Evolutionary conservation across 2,329 filamentous ascomycete species (phyloP).

Genomic region (Lasiodiplodia gonubiensis): DNA sequence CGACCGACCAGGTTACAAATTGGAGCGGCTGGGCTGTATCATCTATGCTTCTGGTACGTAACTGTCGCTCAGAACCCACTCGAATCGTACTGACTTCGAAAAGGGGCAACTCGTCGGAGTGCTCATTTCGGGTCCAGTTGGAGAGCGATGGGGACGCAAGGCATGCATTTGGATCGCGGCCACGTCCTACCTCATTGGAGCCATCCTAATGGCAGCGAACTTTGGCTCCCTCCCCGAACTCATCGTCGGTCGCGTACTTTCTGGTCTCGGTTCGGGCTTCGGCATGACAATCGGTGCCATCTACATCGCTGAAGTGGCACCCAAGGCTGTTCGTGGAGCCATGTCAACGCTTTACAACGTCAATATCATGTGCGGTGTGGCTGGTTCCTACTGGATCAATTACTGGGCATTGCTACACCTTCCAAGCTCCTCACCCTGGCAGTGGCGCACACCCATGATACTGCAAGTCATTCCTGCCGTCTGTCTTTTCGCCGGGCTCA

Average conservation of each 20-base stretch:
- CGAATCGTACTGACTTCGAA: not conserved
- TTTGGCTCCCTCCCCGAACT: not conserved
- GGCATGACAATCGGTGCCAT: conserved; percentile 2
- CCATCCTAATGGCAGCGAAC: conserved; percentile 7
- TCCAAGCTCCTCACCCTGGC: not conserved
- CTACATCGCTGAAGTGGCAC: not conserved
- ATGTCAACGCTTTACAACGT: conserved; percentile 6
- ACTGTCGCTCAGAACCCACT: not conserved
- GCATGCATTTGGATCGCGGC: not conserved
- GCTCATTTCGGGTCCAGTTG: conserved; percentile 6
- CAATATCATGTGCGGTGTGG: not conserved
- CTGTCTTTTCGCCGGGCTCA: not conserved
- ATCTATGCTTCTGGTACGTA: conserved; percentile 10
- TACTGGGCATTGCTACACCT: conserved; percentile 3
- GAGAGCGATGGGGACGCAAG: not conserved
- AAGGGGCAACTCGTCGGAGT: conserved; percentile 12
- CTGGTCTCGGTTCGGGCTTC: conserved; percentile 2
- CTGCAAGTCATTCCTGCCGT: not conserved
- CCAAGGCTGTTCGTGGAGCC: not conserved
- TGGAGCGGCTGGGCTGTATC: conserved; percentile 8
- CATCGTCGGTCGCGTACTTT: not conserved
- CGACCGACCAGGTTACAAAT: not conserved
- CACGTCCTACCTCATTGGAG: not conserved
- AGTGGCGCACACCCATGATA: conserved; percentile 4
- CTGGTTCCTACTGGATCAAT: conserved; percentile 6